A percentile compares a stretch with the other conserved stretches of the same genome.
phyloP scores from a whole-genome alignment of 2,329 filamentous ascomycete species.

The Aureobasidium sp. region DNA sequence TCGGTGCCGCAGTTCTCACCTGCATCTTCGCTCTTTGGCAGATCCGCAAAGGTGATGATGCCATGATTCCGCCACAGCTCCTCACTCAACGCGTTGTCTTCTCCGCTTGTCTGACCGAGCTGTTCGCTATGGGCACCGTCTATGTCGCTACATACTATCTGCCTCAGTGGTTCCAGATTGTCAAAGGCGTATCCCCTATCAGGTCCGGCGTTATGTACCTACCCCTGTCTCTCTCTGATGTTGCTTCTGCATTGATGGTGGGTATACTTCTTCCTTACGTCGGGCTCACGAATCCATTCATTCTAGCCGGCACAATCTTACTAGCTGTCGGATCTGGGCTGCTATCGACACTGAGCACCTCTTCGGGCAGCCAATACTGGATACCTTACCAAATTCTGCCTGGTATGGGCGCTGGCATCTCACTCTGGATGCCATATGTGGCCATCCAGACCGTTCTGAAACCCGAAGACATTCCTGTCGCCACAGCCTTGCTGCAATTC shows the following conservation, averaged over 20 bases:
- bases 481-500: background rate
- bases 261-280: conserved; percentile 36
- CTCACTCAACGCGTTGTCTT: background rate
- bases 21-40: background rate
- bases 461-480: conserved; percentile 38
- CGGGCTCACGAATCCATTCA: conserved; percentile 46
- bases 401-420: conserved; percentile 39
- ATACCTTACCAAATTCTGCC: conserved; percentile 34
- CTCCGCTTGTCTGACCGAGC: conserved; percentile 2
- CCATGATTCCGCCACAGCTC: conserved; percentile 6
- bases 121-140: background rate
- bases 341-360: conserved; percentile 36
- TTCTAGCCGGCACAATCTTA: conserved; percentile 35
- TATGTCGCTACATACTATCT: conserved; percentile 35
- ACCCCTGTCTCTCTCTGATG: conserved; percentile 37
- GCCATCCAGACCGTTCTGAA: conserved; percentile 41
- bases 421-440: conserved; percentile 43
- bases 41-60: background rate
- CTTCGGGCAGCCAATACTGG: conserved; percentile 34
- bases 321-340: conserved; percentile 43
- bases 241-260: conserved; percentile 37
- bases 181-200: conserved; percentile 40
- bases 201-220: conserved; percentile 37
- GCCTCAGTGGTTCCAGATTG: conserved; percentile 43
- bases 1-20: conserved; percentile 33